Conservation (phyloP, 2,329 filamentous ascomycete species). For the Arthroderma uncinatum region DNA sequence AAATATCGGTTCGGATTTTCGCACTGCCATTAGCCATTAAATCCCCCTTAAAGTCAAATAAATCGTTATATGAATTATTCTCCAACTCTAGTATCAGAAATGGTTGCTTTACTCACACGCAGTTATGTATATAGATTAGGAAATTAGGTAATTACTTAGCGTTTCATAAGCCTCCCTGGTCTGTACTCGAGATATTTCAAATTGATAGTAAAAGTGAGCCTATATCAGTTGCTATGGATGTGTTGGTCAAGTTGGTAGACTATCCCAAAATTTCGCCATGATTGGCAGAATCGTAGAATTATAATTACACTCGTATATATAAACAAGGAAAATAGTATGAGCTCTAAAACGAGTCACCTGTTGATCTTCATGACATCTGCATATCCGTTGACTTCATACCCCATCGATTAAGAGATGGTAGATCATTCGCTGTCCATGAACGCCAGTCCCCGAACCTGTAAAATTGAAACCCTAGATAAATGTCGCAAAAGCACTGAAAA, state of each 20-base stretch:
- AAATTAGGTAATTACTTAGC: no score
- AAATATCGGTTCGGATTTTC: no score
- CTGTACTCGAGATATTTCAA: no score
- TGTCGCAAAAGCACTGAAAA: slow-evolving; percentile 40
- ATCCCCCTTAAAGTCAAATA: no score
- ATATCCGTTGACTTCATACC: slow-evolving; percentile 14
- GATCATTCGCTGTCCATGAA: not conserved
- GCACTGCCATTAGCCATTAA: no score
- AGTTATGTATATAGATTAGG: no score
- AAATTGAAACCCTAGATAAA: slow-evolving; percentile 39
- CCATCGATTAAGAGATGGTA: slow-evolving; percentile 11
- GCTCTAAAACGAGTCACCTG: not conserved
- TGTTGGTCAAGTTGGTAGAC: not conserved
- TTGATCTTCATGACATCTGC: slow-evolving; percentile 7
- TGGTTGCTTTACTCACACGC: no score
- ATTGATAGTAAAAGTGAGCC: no score
- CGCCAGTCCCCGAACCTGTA: slow-evolving; percentile 30
- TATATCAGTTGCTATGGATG: not conserved
- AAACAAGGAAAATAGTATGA: not conserved
- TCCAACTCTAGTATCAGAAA: no score
- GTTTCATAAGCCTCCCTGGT: no score
- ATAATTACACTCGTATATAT: not conserved
- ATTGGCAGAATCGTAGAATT: not conserved
- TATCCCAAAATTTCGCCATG: not conserved
- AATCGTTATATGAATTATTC: no score